phyloP scores from a whole-genome alignment of 805 yeast species.

The Ogataea nakhonphanomensis region DNA sequence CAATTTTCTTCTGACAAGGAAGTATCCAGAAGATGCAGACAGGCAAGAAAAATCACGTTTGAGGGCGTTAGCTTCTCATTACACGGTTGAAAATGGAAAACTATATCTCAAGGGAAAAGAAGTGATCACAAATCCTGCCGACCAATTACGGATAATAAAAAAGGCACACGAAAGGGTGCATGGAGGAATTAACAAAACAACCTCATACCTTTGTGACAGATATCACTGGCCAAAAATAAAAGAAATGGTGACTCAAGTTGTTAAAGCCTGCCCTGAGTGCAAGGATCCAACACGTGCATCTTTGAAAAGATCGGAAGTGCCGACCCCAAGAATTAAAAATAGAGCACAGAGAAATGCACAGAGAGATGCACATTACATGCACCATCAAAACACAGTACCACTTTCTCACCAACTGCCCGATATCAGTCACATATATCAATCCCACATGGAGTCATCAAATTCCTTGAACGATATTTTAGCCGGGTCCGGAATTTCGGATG shows the following conservation, averaged over 20 bases:
- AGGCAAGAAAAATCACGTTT: conserved; percentile 86
- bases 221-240: conserved; percentile 93
- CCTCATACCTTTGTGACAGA: conserved; percentile 68
- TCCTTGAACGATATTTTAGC: conserved; percentile 38
- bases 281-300: conserved; percentile 35
- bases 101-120: conserved; percentile 74
- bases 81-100: conserved; percentile 66
- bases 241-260: conserved; percentile 77
- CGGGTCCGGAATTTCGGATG: conserved; percentile 46
- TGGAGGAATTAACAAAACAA: conserved; percentile 86
- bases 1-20: conserved; percentile 76
- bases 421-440: conserved; percentile 13
- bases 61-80: conserved; percentile 75
- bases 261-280: conserved; percentile 74
- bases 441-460: conserved; percentile 29
- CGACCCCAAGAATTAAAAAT: conserved; percentile 10
- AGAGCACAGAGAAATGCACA: conserved; percentile 3
- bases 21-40: conserved; percentile 79
- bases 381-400: conserved; percentile 8
- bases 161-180: conserved; percentile 67
- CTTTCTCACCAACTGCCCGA: conserved; percentile 16
- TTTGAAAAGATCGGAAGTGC: conserved; percentile 17
- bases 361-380: conserved; percentile 3
- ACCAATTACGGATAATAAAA: conserved; percentile 71
- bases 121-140: conserved; percentile 72